These are phyloP conservation scores for Plasmodium gallinaceum DNA, from an alignment of 169 alveolate species.

Conservation along the genomic window DNA sequence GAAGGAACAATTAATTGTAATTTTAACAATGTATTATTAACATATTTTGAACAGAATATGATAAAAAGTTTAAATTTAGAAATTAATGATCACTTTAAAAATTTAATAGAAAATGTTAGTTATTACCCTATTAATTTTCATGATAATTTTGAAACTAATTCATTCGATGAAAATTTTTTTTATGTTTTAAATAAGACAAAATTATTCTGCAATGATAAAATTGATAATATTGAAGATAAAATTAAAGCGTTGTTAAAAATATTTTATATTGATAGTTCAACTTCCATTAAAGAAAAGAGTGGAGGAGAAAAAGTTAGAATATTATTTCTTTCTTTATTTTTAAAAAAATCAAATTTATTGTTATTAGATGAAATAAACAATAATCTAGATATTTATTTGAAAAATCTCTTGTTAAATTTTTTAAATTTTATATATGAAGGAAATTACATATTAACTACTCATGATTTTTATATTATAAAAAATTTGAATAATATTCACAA, in stretches of 20 bases:
- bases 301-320: constrained; percentile 85
- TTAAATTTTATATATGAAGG: constrained; percentile 83
- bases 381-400: constrained; percentile 83
- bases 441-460: constrained; percentile 83
- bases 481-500: constrained; percentile 76
- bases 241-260: constrained; percentile 78
- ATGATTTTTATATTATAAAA: constrained; percentile 81
- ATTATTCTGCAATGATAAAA: constrained; percentile 26
- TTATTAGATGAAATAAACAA: constrained; percentile 85
- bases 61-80: constrained; percentile 54
- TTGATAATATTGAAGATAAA: constrained; percentile 60
- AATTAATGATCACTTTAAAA: constrained; percentile 63
- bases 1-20: constrained; percentile 65
- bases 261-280: constrained; percentile 79
- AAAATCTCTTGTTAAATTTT: constrained; percentile 69
- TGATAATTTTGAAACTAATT: not conserved
- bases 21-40: constrained; percentile 54
- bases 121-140: constrained; percentile 44
- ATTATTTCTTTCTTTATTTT: constrained; percentile 79
- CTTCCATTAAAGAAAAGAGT: constrained; percentile 77
- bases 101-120: constrained; percentile 42
- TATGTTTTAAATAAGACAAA: constrained; percentile 64
- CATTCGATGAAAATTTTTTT: constrained; percentile 28
- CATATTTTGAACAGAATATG: constrained; percentile 76
- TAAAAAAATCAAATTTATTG: constrained; percentile 82